phyloP scores from a whole-genome alignment of 768 basidiomycete species.

The Galerina marginata region DNA sequence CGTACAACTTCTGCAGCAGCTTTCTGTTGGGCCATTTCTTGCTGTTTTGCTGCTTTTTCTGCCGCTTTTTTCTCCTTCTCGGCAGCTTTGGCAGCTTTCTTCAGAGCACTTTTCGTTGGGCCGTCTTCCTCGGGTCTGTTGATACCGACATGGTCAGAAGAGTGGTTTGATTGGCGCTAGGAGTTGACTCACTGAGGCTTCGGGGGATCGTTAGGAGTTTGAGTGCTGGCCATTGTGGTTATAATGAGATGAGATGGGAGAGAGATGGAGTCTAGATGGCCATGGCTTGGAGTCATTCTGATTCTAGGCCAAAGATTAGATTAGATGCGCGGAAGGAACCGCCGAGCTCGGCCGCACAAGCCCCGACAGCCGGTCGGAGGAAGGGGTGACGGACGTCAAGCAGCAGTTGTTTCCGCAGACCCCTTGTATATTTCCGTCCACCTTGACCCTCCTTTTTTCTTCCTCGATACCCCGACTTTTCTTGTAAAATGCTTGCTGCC shows the following conservation, averaged over 20 bases:
- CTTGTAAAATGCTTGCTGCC: constrained; percentile 51
- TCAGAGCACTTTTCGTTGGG: constrained; percentile 86
- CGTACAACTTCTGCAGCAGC: constrained; percentile 69
- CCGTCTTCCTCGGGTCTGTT: constrained; percentile 40
- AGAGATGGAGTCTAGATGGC: constrained; percentile 15
- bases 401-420: not conserved
- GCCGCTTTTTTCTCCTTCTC: constrained; percentile 91
- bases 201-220: constrained; percentile 28
- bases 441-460: constrained; percentile 12
- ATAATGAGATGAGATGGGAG: constrained; percentile 11
- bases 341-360: constrained; percentile 28
- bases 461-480: constrained; percentile 29
- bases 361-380: constrained; percentile 24
- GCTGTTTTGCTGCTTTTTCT: constrained; percentile 81
- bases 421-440: constrained; percentile 5
- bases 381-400: not conserved
- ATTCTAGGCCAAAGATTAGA: constrained; percentile 21
- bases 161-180: not conserved
- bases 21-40: constrained; percentile 72
- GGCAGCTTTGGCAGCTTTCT: constrained; percentile 89
- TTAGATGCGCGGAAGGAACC: constrained; percentile 32
- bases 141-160: not conserved
- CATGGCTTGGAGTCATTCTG: constrained; percentile 15
- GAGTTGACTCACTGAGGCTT: constrained; percentile 28
- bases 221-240: constrained; percentile 37